Percentiles rank a stretch among this genome's conserved stretches.
Evolutionary conservation across 164 flowering plant genomes (phyloP).

Genomic region (Nelumbo lutea): DNA sequence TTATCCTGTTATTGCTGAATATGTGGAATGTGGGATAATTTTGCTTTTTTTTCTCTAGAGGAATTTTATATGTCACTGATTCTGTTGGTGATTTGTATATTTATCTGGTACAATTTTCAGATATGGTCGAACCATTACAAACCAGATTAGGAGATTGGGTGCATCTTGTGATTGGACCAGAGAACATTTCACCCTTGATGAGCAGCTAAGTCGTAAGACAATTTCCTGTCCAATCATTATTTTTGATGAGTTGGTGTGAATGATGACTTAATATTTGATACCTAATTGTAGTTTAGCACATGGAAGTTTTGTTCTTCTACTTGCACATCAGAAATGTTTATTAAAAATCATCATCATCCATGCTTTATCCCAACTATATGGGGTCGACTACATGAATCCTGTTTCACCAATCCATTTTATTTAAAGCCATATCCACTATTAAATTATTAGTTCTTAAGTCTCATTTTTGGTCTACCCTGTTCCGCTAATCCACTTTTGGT

Average conservation of each 20-base stretch:
- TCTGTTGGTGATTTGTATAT: not conserved
- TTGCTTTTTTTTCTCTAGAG: not conserved
- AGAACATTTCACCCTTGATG: constrained; percentile 94
- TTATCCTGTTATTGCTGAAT: not conserved
- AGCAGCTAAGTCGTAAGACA: constrained; percentile 95
- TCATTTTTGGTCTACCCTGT: too few species aligned
- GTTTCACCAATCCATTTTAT: too few species aligned
- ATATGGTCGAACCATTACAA: constrained; percentile 91
- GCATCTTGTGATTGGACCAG: constrained; percentile 98
- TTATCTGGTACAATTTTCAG: constrained; percentile 27
- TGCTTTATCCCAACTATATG: too few species aligned
- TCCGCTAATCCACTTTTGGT: too few species aligned
- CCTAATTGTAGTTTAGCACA: not conserved
- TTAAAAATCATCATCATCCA: too few species aligned
- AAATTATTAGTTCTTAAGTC: too few species aligned
- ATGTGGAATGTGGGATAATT: not conserved
- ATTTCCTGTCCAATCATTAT: constrained; percentile 24
- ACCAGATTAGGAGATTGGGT: constrained; percentile 90
- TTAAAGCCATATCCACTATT: too few species aligned
- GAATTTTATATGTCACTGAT: not conserved
- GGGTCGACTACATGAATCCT: too few species aligned
- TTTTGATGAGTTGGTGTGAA: not conserved
- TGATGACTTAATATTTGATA: not conserved
- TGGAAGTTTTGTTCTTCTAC: not conserved
- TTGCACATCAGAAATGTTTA: not conserved